Conservation (phyloP, 495 filamentous ascomycete species). For the Aspergillus heteromorphus region DNA sequence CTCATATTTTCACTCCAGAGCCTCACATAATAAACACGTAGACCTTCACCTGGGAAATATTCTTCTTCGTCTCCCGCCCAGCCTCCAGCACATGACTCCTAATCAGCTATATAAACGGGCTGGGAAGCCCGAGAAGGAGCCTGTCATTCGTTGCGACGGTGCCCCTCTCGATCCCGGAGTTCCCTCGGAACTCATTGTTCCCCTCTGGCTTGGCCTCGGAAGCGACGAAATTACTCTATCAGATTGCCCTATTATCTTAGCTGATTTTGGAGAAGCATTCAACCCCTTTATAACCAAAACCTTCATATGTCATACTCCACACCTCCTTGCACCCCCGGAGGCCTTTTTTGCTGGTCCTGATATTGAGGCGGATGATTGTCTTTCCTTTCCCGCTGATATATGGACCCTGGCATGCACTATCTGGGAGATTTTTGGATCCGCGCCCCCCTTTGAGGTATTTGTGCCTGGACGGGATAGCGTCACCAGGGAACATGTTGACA, state of each 20-base stretch:
- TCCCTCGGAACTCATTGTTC: background rate
- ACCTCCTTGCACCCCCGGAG: slow-evolving; percentile 1
- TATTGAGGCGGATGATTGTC: slow-evolving; percentile 15
- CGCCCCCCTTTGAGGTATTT: slow-evolving; percentile 11
- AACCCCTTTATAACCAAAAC: background rate
- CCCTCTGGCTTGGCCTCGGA: background rate
- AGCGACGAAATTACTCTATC: background rate
- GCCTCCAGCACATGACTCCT: background rate
- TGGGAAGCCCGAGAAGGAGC: background rate
- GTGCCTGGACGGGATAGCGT: background rate
- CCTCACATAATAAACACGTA: no score
- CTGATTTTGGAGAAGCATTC: slow-evolving; percentile 5
- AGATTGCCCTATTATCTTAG: background rate
- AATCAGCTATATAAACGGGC: background rate
- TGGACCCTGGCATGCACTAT: slow-evolving; percentile 32
- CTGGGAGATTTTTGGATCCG: slow-evolving; percentile 18
- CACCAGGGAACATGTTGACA: slow-evolving; percentile 3
- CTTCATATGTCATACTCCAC: background rate
- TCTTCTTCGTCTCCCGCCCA: slow-evolving; percentile 4
- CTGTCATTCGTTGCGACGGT: slow-evolving; percentile 1
- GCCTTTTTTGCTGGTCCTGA: background rate
- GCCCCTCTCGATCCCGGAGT: slow-evolving; percentile 3
- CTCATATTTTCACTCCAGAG: no score
- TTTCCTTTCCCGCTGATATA: slow-evolving; percentile 30
- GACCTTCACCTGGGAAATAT: slow-evolving; percentile 7